Conservation (phyloP, 768 basidiomycete species). For the Sporobolomyces roseus region DNA sequence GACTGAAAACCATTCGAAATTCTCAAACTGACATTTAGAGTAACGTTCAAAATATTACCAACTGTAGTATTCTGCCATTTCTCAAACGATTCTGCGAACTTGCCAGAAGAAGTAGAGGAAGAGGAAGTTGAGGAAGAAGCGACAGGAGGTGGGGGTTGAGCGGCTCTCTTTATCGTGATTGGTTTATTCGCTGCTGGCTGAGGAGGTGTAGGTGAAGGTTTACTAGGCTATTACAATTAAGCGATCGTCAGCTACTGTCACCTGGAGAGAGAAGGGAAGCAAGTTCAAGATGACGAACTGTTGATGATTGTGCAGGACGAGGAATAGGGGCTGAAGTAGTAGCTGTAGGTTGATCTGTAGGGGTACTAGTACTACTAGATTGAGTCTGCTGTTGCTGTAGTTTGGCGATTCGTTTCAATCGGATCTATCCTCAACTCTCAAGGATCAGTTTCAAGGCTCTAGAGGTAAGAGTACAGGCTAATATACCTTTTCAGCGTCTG, state of each 20-base stretch:
- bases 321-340: conserved; percentile 40
- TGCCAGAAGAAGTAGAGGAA: conserved; percentile 48
- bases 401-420: conserved; percentile 83
- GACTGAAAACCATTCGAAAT: conserved; percentile 44
- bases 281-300: background rate
- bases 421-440: conserved; percentile 64
- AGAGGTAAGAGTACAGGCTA: background rate
- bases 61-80: conserved; percentile 74
- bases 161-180: conserved; percentile 25
- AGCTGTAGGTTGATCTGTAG: conserved; percentile 51
- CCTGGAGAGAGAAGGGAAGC: background rate
- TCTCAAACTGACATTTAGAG: conserved; percentile 70
- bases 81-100: conserved; percentile 54
- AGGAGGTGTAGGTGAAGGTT: conserved; percentile 15
- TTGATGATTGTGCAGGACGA: conserved; percentile 16
- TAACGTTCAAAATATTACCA: conserved; percentile 66
- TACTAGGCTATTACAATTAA: conserved; percentile 7
- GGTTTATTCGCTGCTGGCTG: no score
- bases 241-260: conserved; percentile 5
- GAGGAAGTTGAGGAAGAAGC: conserved; percentile 43
- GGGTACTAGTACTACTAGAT: conserved; percentile 46
- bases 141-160: background rate
- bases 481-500: background rate
- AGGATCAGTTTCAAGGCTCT: background rate
- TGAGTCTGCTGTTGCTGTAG: conserved; percentile 55